phyloP scores from a whole-genome alignment of 352 stramenopile species.

The Peronospora tabacina region DNA sequence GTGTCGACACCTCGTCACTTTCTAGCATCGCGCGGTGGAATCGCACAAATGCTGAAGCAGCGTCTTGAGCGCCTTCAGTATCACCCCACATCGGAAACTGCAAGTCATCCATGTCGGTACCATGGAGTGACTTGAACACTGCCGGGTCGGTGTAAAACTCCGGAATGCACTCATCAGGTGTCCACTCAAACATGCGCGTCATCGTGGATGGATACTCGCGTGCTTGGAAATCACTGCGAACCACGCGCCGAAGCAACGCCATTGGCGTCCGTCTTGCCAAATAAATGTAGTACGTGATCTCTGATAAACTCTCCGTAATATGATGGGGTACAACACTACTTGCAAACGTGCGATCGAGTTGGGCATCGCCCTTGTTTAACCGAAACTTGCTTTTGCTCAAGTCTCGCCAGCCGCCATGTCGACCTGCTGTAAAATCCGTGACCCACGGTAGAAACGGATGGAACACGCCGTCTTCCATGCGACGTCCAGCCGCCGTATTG shows the following conservation, averaged over 20 bases:
- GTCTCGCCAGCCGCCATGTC: conserved; percentile 72
- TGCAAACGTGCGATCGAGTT: conserved; percentile 87
- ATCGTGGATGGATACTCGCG: conserved; percentile 91
- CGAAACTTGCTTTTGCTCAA: conserved; percentile 91
- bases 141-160: conserved; percentile 89
- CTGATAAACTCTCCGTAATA: conserved; percentile 91
- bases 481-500: conserved; percentile 85
- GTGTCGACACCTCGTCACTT: conserved; percentile 71
- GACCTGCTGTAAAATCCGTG: conserved; percentile 74
- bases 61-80: conserved; percentile 10
- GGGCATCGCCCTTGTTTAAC: conserved; percentile 91
- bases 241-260: conserved; percentile 70
- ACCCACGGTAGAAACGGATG: conserved; percentile 96
- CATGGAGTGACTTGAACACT: conserved; percentile 84
- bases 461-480: conserved; percentile 66
- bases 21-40: conserved; percentile 91
- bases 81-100: conserved; percentile 71
- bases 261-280: conserved; percentile 87
- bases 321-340: conserved; percentile 88
- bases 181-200: conserved; percentile 89
- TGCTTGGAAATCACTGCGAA: conserved; percentile 89
- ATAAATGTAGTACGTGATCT: conserved; percentile 96
- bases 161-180: conserved; percentile 93
- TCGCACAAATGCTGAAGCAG: conserved; percentile 65
- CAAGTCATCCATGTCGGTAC: conserved; percentile 59